Conservation (phyloP, 306 rosid genomes). For the Inga oerstediana region DNA sequence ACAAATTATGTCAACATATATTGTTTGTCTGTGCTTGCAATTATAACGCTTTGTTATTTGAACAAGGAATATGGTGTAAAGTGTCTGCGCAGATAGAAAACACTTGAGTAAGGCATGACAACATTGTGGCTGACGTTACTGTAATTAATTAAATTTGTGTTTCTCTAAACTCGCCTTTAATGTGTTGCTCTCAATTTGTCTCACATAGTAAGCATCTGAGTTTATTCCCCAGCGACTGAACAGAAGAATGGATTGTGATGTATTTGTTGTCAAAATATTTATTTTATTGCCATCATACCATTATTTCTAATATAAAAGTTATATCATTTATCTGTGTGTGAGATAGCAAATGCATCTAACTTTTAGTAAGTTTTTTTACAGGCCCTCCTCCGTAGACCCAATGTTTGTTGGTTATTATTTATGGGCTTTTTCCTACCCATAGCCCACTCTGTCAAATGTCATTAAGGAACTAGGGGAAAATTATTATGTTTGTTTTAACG, state of each 20-base stretch:
- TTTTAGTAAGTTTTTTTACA: too few species aligned
- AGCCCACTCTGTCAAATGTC: not conserved
- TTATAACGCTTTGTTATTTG: not conserved
- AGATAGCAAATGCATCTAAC: too few species aligned
- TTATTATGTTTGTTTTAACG: too few species aligned
- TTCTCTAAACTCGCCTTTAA: not conserved
- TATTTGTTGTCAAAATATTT: not conserved
- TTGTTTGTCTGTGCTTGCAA: not conserved
- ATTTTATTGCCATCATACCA: not conserved
- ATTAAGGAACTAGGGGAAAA: not conserved
- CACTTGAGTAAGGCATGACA: not conserved
- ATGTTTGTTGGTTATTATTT: too few species aligned
- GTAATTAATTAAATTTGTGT: not conserved
- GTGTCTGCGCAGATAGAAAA: not conserved
- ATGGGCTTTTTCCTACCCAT: not conserved
- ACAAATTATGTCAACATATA: slow-evolving; percentile 61
- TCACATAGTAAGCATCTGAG: not conserved
- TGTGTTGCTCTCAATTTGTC: not conserved
- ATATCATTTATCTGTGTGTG: too few species aligned
- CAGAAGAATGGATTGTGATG: not conserved
- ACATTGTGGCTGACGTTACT: not conserved
- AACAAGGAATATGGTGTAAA: not conserved
- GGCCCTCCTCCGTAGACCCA: not conserved
- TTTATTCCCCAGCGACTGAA: not conserved
- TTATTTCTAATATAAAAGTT: too few species aligned